These are phyloP conservation scores for Ocimum tenuiflorum DNA, from an alignment of 257 asterid genomes.

Conservation along the genomic window DNA sequence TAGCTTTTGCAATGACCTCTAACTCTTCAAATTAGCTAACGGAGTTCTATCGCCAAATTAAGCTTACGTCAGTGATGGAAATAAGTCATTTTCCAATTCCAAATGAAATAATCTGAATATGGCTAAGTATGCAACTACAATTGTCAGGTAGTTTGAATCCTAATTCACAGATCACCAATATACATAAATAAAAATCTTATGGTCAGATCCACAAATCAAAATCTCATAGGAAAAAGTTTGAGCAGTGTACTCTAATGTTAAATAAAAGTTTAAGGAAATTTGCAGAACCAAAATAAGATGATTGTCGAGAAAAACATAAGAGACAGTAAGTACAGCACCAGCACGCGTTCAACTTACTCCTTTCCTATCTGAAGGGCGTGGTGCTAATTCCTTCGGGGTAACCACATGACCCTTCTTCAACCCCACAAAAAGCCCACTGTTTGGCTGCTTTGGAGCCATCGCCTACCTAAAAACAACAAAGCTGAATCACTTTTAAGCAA, in stretches of 20 bases:
- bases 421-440: constrained; percentile 43
- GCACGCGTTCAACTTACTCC: constrained; percentile 28
- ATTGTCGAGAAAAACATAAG: not conserved
- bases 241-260: no score
- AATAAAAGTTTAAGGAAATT: no score
- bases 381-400: constrained; percentile 41
- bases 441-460: constrained; percentile 48
- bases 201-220: no score
- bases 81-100: not conserved
- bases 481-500: not conserved
- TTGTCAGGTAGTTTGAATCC: not conserved
- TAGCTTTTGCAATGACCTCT: not conserved
- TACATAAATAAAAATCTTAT: no score
- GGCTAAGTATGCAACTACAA: not conserved
- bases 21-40: not conserved
- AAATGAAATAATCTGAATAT: not conserved
- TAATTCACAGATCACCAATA: no score
- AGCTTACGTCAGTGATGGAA: not conserved
- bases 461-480: constrained; percentile 15
- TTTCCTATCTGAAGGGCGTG: constrained; percentile 46
- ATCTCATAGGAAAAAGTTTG: no score
- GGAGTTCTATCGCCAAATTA: not conserved
- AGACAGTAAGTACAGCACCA: not conserved
- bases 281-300: not conserved
- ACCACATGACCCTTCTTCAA: constrained; percentile 47